Evolutionary conservation across 441 rosid species (phyloP).

Genomic region (Pelargonium citronellum): DNA sequence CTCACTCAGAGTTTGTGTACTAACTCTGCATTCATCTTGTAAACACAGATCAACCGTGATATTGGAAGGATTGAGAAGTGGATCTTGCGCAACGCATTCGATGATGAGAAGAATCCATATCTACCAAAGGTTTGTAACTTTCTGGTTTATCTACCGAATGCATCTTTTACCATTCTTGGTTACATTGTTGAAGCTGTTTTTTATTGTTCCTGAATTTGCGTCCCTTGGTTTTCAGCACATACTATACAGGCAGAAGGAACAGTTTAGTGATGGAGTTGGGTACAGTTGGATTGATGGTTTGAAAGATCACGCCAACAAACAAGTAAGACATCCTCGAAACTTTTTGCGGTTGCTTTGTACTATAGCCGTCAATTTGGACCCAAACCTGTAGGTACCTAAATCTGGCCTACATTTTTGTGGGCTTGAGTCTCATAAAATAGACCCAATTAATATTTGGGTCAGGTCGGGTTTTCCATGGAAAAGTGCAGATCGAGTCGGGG

Average conservation of each 20-base stretch:
- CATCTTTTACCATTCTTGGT: conserved; percentile 2
- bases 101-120: conserved; percentile 64
- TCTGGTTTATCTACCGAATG: background rate
- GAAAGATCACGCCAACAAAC: conserved; percentile 71
- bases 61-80: conserved; percentile 82
- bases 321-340: conserved; percentile 33
- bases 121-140: conserved; percentile 53
- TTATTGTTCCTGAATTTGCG: background rate
- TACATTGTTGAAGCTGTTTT: background rate
- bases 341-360: background rate
- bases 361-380: no score
- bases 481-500: no score
- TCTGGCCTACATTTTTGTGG: no score
- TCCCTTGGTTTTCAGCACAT: conserved; percentile 53
- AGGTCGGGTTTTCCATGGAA: no score
- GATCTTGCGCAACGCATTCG: conserved; percentile 75
- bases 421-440: no score
- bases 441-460: no score
- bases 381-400: no score
- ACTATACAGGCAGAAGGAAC: conserved; percentile 88
- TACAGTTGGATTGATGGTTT: conserved; percentile 95
- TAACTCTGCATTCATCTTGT: conserved; percentile 5
- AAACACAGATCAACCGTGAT: conserved; percentile 53
- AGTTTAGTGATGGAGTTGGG: conserved; percentile 96
- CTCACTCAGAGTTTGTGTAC: background rate